Base-by-base conservation (phyloP, 306 rosid genomes). In the Castanea mollissima region DNA sequence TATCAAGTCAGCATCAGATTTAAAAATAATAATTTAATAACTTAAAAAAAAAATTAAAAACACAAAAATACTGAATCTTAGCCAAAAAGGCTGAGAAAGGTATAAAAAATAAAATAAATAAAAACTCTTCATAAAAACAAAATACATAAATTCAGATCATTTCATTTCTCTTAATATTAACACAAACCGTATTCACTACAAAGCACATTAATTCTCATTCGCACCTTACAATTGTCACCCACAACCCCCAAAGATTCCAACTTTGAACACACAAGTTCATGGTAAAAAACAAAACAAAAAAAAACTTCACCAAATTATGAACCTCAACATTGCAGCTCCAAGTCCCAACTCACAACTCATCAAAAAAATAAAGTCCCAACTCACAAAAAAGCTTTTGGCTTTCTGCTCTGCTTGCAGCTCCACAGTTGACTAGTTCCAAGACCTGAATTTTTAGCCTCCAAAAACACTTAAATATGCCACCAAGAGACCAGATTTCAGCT, bases 121-220 rank as follows among this genome's bases (percentile, higher is more conserved):
- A 23, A 23, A 23, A 23, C 23, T 23, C 23, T 23, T 23, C 23
- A 23, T 0, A 38, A 38, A 38, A 38, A 38, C 44, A 38, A 38
- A 38, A 38, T 38, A 38, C 10, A 38, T 38, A 38, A 38, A 38
- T 38, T 38, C 44, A 2, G 2, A 38, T 38, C 44, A 38, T 38
- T 1, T 38, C 44, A 38, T 38, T 9, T 38, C 27, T 25, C 27
- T 7, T 38, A 38, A 38, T 10, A 8, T 0, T 2, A 65, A 13
- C 54, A 51, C 35, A 79, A 49, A 79, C 97, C 93, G 80, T 90
- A 86, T 73, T 83, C 87, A 75, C 88, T 77, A 70, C 74, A 87
- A 78, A 92, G 88, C 74, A 87, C 82, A 69, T 76, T 64, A 82
- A 76, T 87, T 91, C 86, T 94, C 97, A 92, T 90, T 83, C 83